Percentiles rank a stretch among this genome's conserved stretches.
Conservation (phyloP, 768 basidiomycete species). For the Gyrodon lividus region DNA sequence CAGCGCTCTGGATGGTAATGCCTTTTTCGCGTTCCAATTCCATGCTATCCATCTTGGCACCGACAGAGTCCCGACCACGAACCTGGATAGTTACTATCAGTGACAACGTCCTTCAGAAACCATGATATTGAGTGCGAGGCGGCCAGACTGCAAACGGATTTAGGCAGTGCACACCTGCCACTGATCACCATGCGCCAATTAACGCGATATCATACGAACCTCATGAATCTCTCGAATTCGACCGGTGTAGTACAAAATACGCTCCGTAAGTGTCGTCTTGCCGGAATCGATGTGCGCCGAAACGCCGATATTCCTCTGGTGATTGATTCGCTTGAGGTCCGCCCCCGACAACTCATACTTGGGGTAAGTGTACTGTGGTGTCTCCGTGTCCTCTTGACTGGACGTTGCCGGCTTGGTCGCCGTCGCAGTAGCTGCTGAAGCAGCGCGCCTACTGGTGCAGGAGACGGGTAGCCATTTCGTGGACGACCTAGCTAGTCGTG, state of each 20-base stretch:
- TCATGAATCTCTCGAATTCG: constrained; percentile 96
- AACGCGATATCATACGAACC: constrained; percentile 44
- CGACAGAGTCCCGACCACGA: constrained; percentile 90
- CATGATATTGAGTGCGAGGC: neutral
- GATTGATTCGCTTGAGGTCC: constrained; percentile 64
- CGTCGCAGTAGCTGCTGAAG: constrained; percentile 46
- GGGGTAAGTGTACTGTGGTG: constrained; percentile 29
- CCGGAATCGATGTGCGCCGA: constrained; percentile 96
- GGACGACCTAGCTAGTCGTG: constrained; percentile 4
- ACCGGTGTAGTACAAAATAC: constrained; percentile 94
- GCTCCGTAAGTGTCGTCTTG: constrained; percentile 97
- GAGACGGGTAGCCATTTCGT: neutral
- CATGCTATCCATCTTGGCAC: constrained; percentile 99
- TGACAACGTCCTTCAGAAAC: constrained; percentile 1
- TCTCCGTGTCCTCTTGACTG: constrained; percentile 2
- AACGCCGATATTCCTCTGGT: constrained; percentile 94
- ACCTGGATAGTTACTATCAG: constrained; percentile 47
- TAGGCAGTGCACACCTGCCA: neutral
- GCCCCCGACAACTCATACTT: constrained; percentile 54
- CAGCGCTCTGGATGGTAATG: constrained; percentile 98
- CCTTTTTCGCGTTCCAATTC: constrained; percentile 98
- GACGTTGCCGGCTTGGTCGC: constrained; percentile 10
- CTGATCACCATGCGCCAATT: neutral
- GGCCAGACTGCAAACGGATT: constrained; percentile 3
- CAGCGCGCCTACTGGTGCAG: constrained; percentile 32